Evolutionary conservation across 352 stramenopile species (phyloP).

Genomic region (Phytopythium cucurbitacearum): DNA sequence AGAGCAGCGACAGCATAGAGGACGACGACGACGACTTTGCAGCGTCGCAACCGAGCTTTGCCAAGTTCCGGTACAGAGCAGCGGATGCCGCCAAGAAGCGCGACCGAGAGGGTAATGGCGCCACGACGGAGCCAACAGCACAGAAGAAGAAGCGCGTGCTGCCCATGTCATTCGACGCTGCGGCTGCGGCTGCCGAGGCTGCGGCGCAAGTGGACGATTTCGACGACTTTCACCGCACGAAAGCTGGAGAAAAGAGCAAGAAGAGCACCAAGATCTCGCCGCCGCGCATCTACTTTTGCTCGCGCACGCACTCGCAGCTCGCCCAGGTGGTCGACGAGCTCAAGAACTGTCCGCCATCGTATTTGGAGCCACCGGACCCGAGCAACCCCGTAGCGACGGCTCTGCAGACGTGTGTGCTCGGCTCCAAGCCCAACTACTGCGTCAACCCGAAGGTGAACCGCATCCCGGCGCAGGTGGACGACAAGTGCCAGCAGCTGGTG

Average conservation of each 20-base stretch:
- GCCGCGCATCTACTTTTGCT: constrained; percentile 84
- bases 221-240: constrained; percentile 3
- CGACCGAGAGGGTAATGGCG: background rate
- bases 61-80: constrained; percentile 8
- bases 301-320: constrained; percentile 84
- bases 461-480: constrained; percentile 53
- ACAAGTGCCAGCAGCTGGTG: constrained; percentile 65
- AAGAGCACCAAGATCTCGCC: constrained; percentile 24
- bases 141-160: constrained; percentile 25
- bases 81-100: background rate
- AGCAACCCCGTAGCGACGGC: constrained; percentile 26
- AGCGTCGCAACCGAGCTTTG: constrained; percentile 13
- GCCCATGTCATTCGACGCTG: constrained; percentile 7
- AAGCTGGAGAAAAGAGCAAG: background rate
- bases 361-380: constrained; percentile 36
- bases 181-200: constrained; percentile 3
- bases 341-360: constrained; percentile 67
- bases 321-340: constrained; percentile 79
- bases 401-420: constrained; percentile 78
- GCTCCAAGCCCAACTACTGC: constrained; percentile 77
- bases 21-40: constrained; percentile 24
- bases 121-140: background rate
- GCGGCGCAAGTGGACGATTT: constrained; percentile 3
- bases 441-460: constrained; percentile 72
- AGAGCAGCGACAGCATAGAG: constrained; percentile 5